These are phyloP conservation scores for Nidularia pulvinata DNA, from an alignment of 768 basidiomycete species.

Conservation along the genomic window DNA sequence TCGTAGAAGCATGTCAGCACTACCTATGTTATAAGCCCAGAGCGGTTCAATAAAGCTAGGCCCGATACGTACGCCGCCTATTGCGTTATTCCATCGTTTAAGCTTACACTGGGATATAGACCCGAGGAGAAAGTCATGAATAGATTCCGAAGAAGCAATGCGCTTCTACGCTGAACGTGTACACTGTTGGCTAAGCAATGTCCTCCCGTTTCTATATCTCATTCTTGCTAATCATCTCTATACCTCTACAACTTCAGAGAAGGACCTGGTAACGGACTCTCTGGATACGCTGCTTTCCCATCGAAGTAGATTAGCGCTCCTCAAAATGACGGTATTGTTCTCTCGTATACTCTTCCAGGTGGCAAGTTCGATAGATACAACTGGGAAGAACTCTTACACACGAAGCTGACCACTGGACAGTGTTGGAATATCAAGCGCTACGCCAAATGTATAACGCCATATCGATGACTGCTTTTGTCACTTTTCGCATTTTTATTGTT, in stretches of 20 bases:
- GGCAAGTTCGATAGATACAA: constrained; percentile 39
- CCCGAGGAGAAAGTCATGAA: constrained; percentile 43
- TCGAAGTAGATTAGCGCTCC: constrained; percentile 31
- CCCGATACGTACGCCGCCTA: constrained; percentile 21
- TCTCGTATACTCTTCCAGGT: constrained; percentile 36
- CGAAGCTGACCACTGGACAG: constrained; percentile 56
- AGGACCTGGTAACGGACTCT: constrained; percentile 28
- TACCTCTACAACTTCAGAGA: constrained; percentile 16
- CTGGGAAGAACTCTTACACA: constrained; percentile 47
- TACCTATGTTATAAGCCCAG: constrained; percentile 36
- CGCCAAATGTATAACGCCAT: too few relatives aligned
- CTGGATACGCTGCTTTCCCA: constrained; percentile 56
- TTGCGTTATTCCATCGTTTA: neutral
- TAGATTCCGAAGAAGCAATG: constrained; percentile 36
- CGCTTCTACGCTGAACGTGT: constrained; percentile 42
- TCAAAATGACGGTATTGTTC: constrained; percentile 44
- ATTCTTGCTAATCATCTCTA: constrained; percentile 14
- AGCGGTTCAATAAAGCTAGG: constrained; percentile 46
- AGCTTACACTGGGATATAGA: constrained; percentile 8
- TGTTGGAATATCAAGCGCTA: too few relatives aligned
- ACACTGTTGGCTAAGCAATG: constrained; percentile 40
- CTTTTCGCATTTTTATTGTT: too few relatives aligned
- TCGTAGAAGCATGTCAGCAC: constrained; percentile 37
- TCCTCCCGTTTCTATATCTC: neutral
- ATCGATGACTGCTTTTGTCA: too few relatives aligned